phyloP scores from a whole-genome alignment of 495 filamentous ascomycete species.

The Penicillium riverlandense region DNA sequence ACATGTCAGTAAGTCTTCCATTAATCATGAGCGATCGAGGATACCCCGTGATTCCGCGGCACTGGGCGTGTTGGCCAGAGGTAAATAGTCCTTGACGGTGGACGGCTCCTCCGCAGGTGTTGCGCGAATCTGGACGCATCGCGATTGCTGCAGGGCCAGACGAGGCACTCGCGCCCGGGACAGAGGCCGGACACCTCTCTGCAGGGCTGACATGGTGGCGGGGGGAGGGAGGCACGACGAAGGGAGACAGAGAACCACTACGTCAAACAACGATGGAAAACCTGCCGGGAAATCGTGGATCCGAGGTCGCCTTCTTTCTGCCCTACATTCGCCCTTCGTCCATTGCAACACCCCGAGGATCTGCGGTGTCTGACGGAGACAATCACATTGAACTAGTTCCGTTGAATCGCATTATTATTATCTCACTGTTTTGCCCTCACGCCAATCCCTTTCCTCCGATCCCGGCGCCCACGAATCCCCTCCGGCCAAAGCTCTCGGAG shows the following conservation, averaged over 20 bases:
- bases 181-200: constrained; percentile 31
- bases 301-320: constrained; percentile 11
- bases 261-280: constrained; percentile 20
- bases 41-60: constrained; percentile 37
- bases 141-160: constrained; percentile 23
- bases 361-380: not conserved
- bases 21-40: not conserved
- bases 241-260: constrained; percentile 15
- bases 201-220: constrained; percentile 29
- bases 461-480: constrained; percentile 24
- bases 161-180: constrained; percentile 31
- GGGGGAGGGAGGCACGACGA: constrained; percentile 3
- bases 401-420: no score
- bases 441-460: constrained; percentile 27
- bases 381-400: no score
- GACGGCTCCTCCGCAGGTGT: constrained; percentile 27
- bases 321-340: constrained; percentile 10
- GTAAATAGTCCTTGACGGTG: constrained; percentile 28
- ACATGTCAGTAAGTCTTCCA: not conserved
- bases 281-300: constrained; percentile 20
- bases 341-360: constrained; percentile 12
- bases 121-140: constrained; percentile 40
- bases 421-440: not conserved
- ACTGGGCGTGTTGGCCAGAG: constrained; percentile 31
- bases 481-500: constrained; percentile 17